Evolutionary conservation across 2,329 filamentous ascomycete species (phyloP).

Genomic region (Venturia carpophila): DNA sequence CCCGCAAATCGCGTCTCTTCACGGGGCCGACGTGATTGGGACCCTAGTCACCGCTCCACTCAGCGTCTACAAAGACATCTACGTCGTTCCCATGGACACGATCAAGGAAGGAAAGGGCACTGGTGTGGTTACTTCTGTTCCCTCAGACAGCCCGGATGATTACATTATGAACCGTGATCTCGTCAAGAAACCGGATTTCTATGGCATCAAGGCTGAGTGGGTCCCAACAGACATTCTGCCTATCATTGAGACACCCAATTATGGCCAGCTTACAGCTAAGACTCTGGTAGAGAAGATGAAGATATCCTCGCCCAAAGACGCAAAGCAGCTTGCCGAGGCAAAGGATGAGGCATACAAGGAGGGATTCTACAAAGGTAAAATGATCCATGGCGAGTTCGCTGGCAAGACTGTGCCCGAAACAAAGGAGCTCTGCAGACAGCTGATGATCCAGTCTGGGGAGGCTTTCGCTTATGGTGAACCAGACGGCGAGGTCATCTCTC

Average conservation of each 20-base stretch:
- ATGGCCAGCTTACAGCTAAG: constrained; percentile 76
- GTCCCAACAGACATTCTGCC: constrained; percentile 82
- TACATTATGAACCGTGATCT: constrained; percentile 84
- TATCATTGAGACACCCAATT: constrained; percentile 67
- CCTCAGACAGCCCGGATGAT: constrained; percentile 92
- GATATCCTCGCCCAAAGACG: constrained; percentile 93
- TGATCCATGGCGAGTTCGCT: constrained; percentile 81
- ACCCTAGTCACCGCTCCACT: constrained; percentile 86
- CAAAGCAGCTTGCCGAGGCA: constrained; percentile 80
- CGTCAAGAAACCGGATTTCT: constrained; percentile 91
- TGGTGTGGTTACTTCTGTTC: constrained; percentile 90
- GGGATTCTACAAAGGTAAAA: constrained; percentile 89
- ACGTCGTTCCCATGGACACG: constrained; percentile 90
- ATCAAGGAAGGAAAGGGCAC: constrained; percentile 92
- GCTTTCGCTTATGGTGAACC: constrained; percentile 94
- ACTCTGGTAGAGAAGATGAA: constrained; percentile 85
- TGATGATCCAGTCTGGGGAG: constrained; percentile 66
- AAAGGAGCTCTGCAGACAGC: constrained; percentile 74
- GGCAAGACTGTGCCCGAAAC: constrained; percentile 79
- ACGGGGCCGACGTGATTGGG: constrained; percentile 74
- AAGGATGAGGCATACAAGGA: constrained; percentile 97
- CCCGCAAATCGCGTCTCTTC: constrained; percentile 65
- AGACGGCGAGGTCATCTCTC: constrained; percentile 77
- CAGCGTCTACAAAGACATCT: constrained; percentile 75
- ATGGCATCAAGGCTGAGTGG: constrained; percentile 96